Evolutionary conservation across 176 grass and related monocot species (phyloP).

Genomic region (Paspalum vaginatum): DNA sequence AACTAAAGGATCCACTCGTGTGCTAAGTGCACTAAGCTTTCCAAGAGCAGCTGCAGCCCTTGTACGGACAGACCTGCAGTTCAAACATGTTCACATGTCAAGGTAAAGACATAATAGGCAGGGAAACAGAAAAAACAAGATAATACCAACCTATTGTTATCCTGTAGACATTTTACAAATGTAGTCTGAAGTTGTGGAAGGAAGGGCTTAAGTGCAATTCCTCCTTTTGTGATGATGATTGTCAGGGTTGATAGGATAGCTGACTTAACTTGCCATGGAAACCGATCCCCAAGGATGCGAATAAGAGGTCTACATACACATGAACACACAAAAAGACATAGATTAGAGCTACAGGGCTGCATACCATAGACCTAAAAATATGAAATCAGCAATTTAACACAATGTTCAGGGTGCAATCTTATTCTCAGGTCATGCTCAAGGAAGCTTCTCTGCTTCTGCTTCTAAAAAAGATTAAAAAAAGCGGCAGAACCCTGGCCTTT

Average conservation of each 20-base stretch:
- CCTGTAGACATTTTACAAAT: constrained; percentile 92
- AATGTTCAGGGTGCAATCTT: neutral
- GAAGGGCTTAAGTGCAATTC: constrained; percentile 94
- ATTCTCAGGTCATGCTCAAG: neutral
- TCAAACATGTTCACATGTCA: constrained; percentile 23
- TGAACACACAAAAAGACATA: constrained; percentile 28
- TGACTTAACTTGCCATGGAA: constrained; percentile 99
- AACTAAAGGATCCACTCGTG: constrained; percentile 84
- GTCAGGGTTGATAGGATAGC: constrained; percentile 93
- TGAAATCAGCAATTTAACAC: neutral
- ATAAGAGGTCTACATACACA: constrained; percentile 79
- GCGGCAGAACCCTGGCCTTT: neutral
- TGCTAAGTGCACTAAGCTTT: constrained; percentile 97
- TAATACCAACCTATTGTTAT: constrained; percentile 67
- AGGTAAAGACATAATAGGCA: constrained; percentile 2
- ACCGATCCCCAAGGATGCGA: constrained; percentile 90
- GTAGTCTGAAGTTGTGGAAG: constrained; percentile 98
- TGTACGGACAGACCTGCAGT: constrained; percentile 74
- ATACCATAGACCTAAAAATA: constrained; percentile 5
- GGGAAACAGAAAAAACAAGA: constrained; percentile 13
- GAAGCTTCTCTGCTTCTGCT: neutral
- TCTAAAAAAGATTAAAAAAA: neutral
- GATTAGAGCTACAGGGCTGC: constrained; percentile 26
- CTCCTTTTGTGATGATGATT: constrained; percentile 94
- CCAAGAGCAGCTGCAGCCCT: constrained; percentile 88